Percentiles rank a stretch among this genome's conserved stretches.
Evolutionary conservation across 495 filamentous ascomycete species (phyloP).

Genomic region (Tuber microsphaerosporum): DNA sequence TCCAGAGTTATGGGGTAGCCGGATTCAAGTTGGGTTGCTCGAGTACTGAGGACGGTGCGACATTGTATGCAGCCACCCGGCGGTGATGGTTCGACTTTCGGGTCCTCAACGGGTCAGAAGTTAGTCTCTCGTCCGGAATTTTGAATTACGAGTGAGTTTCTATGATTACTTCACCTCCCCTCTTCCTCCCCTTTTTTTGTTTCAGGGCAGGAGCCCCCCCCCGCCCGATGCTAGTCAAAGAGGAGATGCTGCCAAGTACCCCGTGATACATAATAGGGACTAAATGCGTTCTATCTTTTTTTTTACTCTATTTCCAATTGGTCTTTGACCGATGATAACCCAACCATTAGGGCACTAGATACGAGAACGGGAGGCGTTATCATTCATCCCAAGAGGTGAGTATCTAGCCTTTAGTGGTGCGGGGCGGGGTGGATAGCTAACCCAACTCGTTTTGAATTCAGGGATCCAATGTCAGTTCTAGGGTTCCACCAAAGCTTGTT

Average conservation of each 20-base stretch:
- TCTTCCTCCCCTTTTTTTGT: not conserved
- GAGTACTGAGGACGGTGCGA: not conserved
- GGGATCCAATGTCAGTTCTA: not conserved
- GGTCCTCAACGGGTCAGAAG: not conserved
- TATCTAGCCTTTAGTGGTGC: not conserved
- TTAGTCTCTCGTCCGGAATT: not conserved
- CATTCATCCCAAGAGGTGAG: constrained; percentile 15
- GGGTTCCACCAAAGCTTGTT: not conserved
- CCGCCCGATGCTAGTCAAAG: not conserved
- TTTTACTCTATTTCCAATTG: not conserved
- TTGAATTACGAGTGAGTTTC: not conserved
- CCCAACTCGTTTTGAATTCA: not conserved
- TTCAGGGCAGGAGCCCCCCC: not conserved
- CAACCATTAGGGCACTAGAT: not conserved
- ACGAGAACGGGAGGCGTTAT: constrained; percentile 18
- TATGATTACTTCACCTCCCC: not conserved
- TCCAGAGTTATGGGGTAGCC: not conserved
- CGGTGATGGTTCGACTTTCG: not conserved
- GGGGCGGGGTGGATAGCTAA: not conserved
- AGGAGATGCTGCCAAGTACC: not conserved
- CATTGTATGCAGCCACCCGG: not conserved
- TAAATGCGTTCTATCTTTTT: not conserved
- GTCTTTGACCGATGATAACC: not conserved
- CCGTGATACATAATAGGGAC: not conserved
- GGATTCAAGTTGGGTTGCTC: not conserved